Base-by-base conservation (phyloP, 148 eudicot species). In the Mesembryanthemum crystallinum region DNA sequence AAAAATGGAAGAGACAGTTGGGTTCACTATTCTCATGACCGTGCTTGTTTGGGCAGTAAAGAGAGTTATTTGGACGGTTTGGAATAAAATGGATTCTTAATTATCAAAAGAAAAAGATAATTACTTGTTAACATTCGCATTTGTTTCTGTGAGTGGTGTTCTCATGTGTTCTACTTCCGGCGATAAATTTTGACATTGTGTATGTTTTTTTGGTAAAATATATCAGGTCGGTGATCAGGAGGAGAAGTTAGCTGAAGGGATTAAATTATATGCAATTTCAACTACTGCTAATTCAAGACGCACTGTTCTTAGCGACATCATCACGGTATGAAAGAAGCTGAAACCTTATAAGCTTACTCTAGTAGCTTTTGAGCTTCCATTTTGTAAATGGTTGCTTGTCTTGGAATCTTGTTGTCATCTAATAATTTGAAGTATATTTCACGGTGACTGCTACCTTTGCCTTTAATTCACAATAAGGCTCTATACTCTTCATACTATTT, bases 201-300 rank as follows among this genome's bases (percentile, higher is more conserved):
- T 45, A 3, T 57, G 61, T 32, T 23, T 66, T 32, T 51, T 29
- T 30, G 76, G 29, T 45, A 43, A 35, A 72, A 18, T 59, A 18
- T 52, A 73, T 29, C 73, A 95, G 98, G 98, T 95, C 82, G 98
- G 98, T 73, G 96, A 95, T 21, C 86, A 85, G 61, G 97, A 95
- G 1, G 98, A 95, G 82, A 95, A 95, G 86, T 80, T 95, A 69
- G 97, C 96, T 4, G 97, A 92, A 80, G 97, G 97, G 64, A 95
- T 95, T 72, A 92, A 92, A 74, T 83, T 95, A 42, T 85, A 88
- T 86, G 97, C 97, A 33, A 81, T 95, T 74, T 69, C 92, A 67
- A 81, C 92, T 25, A 88, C 87, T 76, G 72, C 86, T 57, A 82
- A 89, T 71, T 88, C 98, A 55, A 95, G 92, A 83, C 91, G 97